Evolutionary conservation across 2,329 filamentous ascomycete species (phyloP).

Genomic region (Scedosporium boydii): DNA sequence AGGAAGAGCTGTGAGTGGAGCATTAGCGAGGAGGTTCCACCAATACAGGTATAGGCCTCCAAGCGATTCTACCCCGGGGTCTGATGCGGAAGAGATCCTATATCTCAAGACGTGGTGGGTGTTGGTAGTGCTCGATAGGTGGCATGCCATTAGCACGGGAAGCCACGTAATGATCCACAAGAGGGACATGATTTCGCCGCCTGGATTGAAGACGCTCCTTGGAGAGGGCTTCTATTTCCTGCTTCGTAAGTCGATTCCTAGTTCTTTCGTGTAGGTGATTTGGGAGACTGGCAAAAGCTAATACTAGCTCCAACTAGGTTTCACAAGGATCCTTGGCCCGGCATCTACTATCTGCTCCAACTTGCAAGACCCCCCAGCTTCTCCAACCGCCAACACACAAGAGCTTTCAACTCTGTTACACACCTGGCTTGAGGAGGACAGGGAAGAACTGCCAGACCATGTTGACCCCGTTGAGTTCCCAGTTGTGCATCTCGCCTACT

Average conservation of each 20-base stretch:
- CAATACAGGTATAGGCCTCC: neutral
- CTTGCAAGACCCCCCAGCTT: conserved; percentile 4
- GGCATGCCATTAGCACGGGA: conserved; percentile 60
- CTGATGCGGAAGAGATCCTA: conserved; percentile 53
- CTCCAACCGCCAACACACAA: neutral
- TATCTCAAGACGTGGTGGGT: conserved; percentile 62
- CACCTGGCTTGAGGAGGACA: conserved; percentile 45
- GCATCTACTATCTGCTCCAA: conserved; percentile 26
- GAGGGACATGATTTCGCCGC: conserved; percentile 47
- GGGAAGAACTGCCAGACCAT: conserved; percentile 50
- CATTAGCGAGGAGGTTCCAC: conserved; percentile 57
- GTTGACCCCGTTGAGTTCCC: conserved; percentile 43
- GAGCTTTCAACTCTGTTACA: conserved; percentile 1
- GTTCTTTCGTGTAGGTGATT: neutral
- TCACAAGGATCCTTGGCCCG: conserved; percentile 45
- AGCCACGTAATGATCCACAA: conserved; percentile 55
- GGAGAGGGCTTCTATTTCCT: conserved; percentile 57
- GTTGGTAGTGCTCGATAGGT: conserved; percentile 61
- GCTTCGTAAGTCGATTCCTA: conserved; percentile 41
- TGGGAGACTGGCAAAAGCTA: neutral
- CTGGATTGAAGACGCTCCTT: conserved; percentile 49
- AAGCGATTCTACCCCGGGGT: conserved; percentile 24
- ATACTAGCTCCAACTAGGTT: conserved; percentile 26
- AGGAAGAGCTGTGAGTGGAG: conserved; percentile 55
- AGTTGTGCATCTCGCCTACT: conserved; percentile 57